Conservation (phyloP, 2,329 filamentous ascomycete species). For the Colletotrichum sidae region DNA sequence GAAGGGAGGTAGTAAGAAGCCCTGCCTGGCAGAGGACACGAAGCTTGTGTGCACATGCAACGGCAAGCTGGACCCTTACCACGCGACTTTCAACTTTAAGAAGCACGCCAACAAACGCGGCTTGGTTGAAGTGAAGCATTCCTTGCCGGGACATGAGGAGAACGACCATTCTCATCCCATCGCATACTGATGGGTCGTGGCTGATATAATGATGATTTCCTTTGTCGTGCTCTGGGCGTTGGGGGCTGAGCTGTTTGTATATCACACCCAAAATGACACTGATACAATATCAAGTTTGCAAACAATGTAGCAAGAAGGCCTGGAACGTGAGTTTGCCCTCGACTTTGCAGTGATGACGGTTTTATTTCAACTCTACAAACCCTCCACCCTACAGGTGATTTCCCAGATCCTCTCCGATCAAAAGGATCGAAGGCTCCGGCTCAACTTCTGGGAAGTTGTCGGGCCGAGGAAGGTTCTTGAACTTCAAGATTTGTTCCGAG, state of each 20-base stretch:
- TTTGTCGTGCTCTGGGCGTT: no score
- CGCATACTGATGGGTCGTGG: neutral
- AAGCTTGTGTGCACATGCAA: neutral
- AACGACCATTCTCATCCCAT: neutral
- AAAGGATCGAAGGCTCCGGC: slow-evolving; percentile 19
- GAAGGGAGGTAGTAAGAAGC: neutral
- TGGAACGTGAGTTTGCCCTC: no score
- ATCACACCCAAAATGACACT: no score
- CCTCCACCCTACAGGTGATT: slow-evolving; percentile 5
- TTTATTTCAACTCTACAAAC: neutral
- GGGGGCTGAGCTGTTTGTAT: no score
- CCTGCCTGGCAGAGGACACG: neutral
- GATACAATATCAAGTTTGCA: no score
- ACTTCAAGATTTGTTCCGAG: slow-evolving; percentile 25
- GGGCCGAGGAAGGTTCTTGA: slow-evolving; percentile 24
- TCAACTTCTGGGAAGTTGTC: slow-evolving; percentile 16
- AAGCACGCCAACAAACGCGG: neutral
- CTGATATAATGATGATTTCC: no score
- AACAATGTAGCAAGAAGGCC: no score
- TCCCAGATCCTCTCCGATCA: slow-evolving; percentile 17
- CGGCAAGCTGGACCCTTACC: neutral
- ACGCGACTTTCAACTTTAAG: neutral
- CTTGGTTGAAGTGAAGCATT: neutral
- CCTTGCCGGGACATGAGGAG: neutral
- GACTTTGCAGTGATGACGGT: neutral